Base-by-base conservation (phyloP, 805 yeast species). In the Isabelozyma pseudorhagii region DNA sequence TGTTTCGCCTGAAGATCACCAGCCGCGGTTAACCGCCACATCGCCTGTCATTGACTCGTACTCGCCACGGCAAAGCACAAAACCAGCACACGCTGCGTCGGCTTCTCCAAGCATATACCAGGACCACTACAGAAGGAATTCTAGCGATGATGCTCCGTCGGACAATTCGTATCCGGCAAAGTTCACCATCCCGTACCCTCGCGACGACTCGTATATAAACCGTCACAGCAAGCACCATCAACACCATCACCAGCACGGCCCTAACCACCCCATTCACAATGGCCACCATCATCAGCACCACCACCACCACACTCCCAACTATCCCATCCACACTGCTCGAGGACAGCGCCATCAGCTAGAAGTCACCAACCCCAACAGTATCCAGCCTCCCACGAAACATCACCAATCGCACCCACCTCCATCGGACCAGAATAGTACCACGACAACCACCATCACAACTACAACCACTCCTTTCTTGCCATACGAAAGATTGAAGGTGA, bases 401-500 rank as follows among this genome's bases (percentile, higher is more conserved):
- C 45, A 42, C 28, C 45, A 42, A 11, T 2, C 44, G 13, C 6
- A 14, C 44, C 28, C 44, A 8, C 25, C 44, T 9, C 14, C 45
- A 11, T 38, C 36, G 8, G 36, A 31, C 10, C 36, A 31, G 10
- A n/a, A 11, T n/a, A 17, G 14, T 7, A 41, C 4, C 13, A 17
- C 31, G 8, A 41, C 25, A 3, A 21, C 44, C 6, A 15, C 25
- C 14, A 15, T 29, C 11, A 3, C 44, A 8, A 21, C 21, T 4
- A n/a, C 25, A 9, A 21, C 18, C 11, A 46, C 50, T n/a, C 42
- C 52, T 8, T 63, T 64, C 43, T 39, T 63, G 28, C 69, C 69
- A 8, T 55, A 45, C 43, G 68, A 65, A 50, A 48, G 68, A 21
- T 46, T 63, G 29, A 61, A 62, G 46, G 63, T 61, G 2, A 44